Percentiles rank a stretch among this genome's conserved stretches.
Conservation (phyloP, 129 eudicot genomes). For the Cynara cardunculus region DNA sequence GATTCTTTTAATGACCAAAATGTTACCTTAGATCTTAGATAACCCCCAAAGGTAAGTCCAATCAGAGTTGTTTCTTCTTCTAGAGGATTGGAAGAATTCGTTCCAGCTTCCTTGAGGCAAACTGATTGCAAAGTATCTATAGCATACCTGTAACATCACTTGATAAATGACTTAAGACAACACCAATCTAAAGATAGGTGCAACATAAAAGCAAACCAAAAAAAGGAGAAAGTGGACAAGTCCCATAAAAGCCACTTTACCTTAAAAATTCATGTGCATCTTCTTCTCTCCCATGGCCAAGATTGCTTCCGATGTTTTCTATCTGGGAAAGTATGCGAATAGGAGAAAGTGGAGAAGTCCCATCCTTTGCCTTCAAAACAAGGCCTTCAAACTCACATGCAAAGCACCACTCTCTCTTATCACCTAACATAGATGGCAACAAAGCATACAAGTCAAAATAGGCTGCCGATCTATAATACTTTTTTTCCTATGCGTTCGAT, state of each 20-base stretch:
- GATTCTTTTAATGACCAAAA: not conserved
- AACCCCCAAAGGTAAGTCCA: slow-evolving; percentile 95
- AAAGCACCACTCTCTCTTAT: slow-evolving; percentile 79
- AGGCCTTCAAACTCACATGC: slow-evolving; percentile 79
- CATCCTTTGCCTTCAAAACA: slow-evolving; percentile 53
- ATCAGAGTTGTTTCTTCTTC: slow-evolving; percentile 84
- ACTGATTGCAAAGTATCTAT: slow-evolving; percentile 79
- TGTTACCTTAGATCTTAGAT: slow-evolving; percentile 81
- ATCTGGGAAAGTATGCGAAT: slow-evolving; percentile 61
- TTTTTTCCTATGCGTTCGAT: not conserved
- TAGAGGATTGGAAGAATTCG: slow-evolving; percentile 35
- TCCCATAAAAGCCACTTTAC: slow-evolving; percentile 19
- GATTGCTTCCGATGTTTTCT: slow-evolving; percentile 63
- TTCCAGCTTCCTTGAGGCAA: slow-evolving; percentile 67
- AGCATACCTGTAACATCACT: slow-evolving; percentile 54
- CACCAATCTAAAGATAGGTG: not conserved
- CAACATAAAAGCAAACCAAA: not conserved
- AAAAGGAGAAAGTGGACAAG: not conserved
- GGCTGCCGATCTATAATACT: not conserved
- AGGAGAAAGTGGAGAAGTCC: slow-evolving; percentile 60
- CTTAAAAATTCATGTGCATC: slow-evolving; percentile 93
- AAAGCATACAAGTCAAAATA: not conserved
- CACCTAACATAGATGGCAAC: slow-evolving; percentile 42
- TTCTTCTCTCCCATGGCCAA: slow-evolving; percentile 81
- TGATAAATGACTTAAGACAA: not conserved